Base-by-base conservation (phyloP, 1,284 basidiomycete genomes). In the Papiliotrema nemorosa region DNA sequence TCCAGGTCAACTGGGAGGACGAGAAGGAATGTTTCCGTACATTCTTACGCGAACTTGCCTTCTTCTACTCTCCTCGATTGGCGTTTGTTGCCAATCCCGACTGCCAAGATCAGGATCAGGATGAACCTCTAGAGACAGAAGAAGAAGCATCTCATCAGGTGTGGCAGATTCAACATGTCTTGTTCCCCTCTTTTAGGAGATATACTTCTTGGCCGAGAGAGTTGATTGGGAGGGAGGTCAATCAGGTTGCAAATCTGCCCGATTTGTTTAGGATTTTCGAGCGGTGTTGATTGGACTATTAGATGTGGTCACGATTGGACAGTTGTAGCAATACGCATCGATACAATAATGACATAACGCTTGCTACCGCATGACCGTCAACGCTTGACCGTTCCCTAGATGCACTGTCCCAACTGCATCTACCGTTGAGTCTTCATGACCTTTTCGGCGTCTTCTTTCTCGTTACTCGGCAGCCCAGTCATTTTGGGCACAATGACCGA, bases 201-300 rank as follows among this genome's bases (percentile, higher is more conserved):
- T 87, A 92, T 67, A 76, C 92, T 16, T 69, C 77, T 2, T 74
- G 89, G 20, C 86, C 89, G 0, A 85, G 82, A 25, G 57, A 55
- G 3, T 39, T 41, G 29, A 29, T 63, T 48, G 18, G 86, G 56
- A 76, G 78, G 7, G 88, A 90, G 64, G 82, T 94, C 3, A 82
- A 88, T 6, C 87, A 92, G 72, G 82, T 92, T 18, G 91, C 92
- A 5, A 87, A 83, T 70, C 72, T 94, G 45, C 90, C 90, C 3
- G 88, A 90, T 58, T 74, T 96, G 55, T 96, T 93, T 70, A 84
- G 86, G 54, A 86, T 94, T 1, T 96, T 94, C 64, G 90, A 93
- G 74, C 76, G 90, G 53, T 93, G 90, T 66, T 18, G 44, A 25
- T 5, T 21, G 25, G 44, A 46, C 21, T 14, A 22, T 18, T 5